Percentiles rank a stretch among this genome's conserved stretches.
These are phyloP conservation scores for Penicillium antarcticum DNA, from an alignment of 495 filamentous ascomycete species.

Conservation along the genomic window DNA sequence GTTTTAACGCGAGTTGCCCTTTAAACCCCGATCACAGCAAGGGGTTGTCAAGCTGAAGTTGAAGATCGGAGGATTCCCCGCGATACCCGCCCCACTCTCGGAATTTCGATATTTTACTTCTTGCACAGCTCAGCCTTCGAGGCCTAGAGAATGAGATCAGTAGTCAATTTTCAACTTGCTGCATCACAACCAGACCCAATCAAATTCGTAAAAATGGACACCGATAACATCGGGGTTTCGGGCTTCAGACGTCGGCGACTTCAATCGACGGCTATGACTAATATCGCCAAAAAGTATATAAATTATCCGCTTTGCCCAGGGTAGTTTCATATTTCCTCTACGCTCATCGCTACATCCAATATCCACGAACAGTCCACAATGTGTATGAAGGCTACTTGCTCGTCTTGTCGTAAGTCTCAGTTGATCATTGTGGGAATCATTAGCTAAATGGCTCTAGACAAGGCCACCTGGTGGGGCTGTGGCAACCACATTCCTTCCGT, in stretches of 20 bases:
- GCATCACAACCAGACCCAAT: background rate
- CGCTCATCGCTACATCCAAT: background rate
- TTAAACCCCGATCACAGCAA: background rate
- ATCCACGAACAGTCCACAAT: slow-evolving; percentile 23
- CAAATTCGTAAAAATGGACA: background rate
- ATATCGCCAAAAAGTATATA: slow-evolving; percentile 20
- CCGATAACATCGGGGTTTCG: slow-evolving; percentile 25
- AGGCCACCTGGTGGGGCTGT: slow-evolving; percentile 70
- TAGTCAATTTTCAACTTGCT: background rate
- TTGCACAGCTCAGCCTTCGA: too few relatives aligned
- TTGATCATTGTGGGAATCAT: background rate
- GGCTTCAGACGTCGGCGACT: slow-evolving; percentile 24
- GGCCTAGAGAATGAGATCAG: too few relatives aligned
- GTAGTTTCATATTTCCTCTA: background rate
- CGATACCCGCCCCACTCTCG: background rate
- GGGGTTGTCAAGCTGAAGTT: background rate
- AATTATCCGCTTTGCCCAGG: slow-evolving; percentile 3
- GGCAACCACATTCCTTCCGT: slow-evolving; percentile 64
- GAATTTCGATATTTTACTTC: background rate
- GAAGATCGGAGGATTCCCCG: background rate
- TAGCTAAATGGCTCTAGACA: slow-evolving; percentile 42
- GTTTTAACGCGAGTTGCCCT: background rate
- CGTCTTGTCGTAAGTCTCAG: slow-evolving; percentile 43
- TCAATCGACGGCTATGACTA: slow-evolving; percentile 16
- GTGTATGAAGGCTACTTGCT: slow-evolving; percentile 50